Evolutionary conservation across 2,329 filamentous ascomycete species (phyloP).

Genomic region (Xylariaceae sp.): DNA sequence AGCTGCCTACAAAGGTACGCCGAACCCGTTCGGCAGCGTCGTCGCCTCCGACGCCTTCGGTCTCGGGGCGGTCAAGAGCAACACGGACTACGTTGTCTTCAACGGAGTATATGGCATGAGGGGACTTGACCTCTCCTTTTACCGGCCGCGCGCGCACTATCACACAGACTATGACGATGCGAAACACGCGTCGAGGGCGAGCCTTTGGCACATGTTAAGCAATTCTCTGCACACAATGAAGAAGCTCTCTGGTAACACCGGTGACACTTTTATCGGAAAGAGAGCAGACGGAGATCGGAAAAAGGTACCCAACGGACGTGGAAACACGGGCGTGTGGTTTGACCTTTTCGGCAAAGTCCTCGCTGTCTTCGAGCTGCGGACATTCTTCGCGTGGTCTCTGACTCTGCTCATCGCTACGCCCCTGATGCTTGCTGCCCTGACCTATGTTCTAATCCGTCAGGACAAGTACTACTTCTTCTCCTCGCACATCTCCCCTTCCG

Average conservation of each 20-base stretch:
- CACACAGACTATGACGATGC: slow-evolving; percentile 88
- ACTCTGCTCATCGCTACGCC: slow-evolving; percentile 77
- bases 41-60: slow-evolving; percentile 81
- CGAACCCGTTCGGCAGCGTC: slow-evolving; percentile 78
- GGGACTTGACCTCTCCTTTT: slow-evolving; percentile 89
- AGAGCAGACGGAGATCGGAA: slow-evolving; percentile 49
- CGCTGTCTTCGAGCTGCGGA: slow-evolving; percentile 71
- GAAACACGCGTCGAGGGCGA: slow-evolving; percentile 64
- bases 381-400: slow-evolving; percentile 83
- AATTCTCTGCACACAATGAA: slow-evolving; percentile 70
- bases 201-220: slow-evolving; percentile 93
- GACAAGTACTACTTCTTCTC: slow-evolving; percentile 90
- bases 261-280: slow-evolving; percentile 52
- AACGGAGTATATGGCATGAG: slow-evolving; percentile 71
- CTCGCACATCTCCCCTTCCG: slow-evolving; percentile 49
- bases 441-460: slow-evolving; percentile 60
- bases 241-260: slow-evolving; percentile 63
- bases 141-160: slow-evolving; percentile 77
- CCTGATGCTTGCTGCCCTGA: slow-evolving; percentile 62
- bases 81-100: slow-evolving; percentile 87
- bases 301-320: slow-evolving; percentile 61
- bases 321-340: slow-evolving; percentile 80
- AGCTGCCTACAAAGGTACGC: slow-evolving; percentile 63
- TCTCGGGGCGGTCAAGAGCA: slow-evolving; percentile 69
- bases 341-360: slow-evolving; percentile 80